Evolutionary conservation across 306 rosid genomes (phyloP).

Genomic region (Mimosa bimucronata): DNA sequence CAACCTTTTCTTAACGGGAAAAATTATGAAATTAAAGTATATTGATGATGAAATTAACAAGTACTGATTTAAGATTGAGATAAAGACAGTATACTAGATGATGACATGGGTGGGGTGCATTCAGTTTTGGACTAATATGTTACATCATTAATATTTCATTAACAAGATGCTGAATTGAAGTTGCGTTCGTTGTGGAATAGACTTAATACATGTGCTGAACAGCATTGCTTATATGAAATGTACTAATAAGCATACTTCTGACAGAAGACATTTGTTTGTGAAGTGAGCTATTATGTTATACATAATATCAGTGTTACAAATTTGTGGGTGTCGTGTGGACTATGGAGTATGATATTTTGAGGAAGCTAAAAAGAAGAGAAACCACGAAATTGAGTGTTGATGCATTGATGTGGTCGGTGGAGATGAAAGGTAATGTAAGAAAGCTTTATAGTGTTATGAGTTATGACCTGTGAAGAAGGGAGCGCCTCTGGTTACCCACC

Average conservation of each 20-base stretch:
- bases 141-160: background rate
- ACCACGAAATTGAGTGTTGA: background rate
- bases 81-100: background rate
- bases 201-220: background rate
- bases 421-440: background rate
- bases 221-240: background rate
- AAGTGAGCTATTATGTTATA: background rate
- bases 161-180: background rate
- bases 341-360: background rate
- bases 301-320: no score
- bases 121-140: background rate
- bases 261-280: background rate
- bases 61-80: background rate
- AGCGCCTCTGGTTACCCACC: background rate
- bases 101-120: background rate
- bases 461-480: constrained; percentile 28
- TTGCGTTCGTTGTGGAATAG: background rate
- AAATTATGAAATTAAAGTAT: background rate
- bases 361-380: background rate
- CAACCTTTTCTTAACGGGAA: background rate
- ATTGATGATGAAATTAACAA: background rate
- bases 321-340: background rate
- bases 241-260: background rate
- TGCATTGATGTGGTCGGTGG: constrained; percentile 12
- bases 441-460: background rate